Conservation (phyloP, 2,329 filamentous ascomycete species). For the Tolypocladium capitatum region DNA sequence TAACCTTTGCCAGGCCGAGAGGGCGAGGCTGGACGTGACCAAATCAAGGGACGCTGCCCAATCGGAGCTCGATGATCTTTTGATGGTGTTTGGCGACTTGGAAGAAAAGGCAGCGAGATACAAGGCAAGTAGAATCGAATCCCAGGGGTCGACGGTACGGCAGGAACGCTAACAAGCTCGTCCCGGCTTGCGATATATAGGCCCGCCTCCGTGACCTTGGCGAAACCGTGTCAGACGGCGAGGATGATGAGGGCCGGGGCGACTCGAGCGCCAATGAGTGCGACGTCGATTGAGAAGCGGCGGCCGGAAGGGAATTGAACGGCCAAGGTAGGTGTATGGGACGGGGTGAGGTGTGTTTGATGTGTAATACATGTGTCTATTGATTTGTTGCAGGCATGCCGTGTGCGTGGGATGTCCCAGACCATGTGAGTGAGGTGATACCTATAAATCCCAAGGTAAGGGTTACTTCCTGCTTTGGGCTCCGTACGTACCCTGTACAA, state of each 20-base stretch:
- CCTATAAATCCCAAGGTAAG: too few relatives aligned
- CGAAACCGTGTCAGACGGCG: slow-evolving; percentile 62
- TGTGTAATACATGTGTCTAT: neutral
- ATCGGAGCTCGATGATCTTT: slow-evolving; percentile 63
- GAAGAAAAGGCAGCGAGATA: slow-evolving; percentile 66
- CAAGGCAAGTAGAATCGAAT: slow-evolving; percentile 40
- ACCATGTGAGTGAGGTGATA: neutral
- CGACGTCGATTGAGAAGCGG: slow-evolving; percentile 14
- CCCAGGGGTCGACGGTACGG: neutral
- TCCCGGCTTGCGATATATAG: slow-evolving; percentile 15
- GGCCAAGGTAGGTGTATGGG: neutral
- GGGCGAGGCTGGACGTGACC: slow-evolving; percentile 30
- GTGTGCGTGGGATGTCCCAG: neutral
- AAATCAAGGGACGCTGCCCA: slow-evolving; percentile 52
- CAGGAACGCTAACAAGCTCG: neutral
- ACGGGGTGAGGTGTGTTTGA: neutral
- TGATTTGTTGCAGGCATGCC: neutral
- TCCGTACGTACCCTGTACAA: neutral
- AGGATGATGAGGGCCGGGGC: slow-evolving; percentile 49
- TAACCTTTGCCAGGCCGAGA: slow-evolving; percentile 14
- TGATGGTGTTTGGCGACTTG: slow-evolving; percentile 69
- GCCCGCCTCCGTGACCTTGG: slow-evolving; percentile 52
- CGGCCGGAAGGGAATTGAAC: neutral
- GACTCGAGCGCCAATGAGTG: slow-evolving; percentile 40
- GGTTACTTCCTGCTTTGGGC: neutral